Percentiles rank a stretch among this genome's conserved stretches.
phyloP scores from a whole-genome alignment of 192 early-diverging fungal genomes.

The Chytriomyces confervae region DNA sequence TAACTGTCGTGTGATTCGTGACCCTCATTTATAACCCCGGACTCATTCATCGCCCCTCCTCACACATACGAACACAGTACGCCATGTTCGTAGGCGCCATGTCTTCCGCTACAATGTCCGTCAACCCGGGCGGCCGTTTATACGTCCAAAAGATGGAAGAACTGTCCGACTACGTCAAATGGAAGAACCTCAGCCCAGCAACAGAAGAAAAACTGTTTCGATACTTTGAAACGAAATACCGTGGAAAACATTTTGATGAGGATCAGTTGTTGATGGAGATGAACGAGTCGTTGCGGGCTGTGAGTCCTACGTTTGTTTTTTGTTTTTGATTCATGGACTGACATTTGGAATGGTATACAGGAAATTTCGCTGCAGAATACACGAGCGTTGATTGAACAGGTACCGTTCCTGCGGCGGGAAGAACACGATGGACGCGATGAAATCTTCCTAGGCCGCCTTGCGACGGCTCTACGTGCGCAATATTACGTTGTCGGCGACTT shows the following conservation, averaged over 20 bases:
- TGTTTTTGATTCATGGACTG: too few species aligned
- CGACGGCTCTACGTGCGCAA: constrained; percentile 31
- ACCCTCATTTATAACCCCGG: too few species aligned
- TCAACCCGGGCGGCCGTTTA: constrained; percentile 44
- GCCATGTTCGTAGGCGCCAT: constrained; percentile 28
- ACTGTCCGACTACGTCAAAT: constrained; percentile 52
- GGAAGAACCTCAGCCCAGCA: constrained; percentile 39
- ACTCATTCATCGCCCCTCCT: too few species aligned
- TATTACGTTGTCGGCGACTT: constrained; percentile 35
- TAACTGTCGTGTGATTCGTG: not conserved
- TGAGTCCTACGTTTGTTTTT: not conserved
- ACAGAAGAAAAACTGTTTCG: constrained; percentile 30
- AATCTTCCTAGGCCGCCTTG: constrained; percentile 49
- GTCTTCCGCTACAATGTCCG: constrained; percentile 27
- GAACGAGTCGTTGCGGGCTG: not conserved
- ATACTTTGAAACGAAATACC: constrained; percentile 54
- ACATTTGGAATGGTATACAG: constrained; percentile 3
- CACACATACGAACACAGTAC: too few species aligned
- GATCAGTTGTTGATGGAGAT: not conserved
- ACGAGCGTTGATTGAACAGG: constrained; percentile 47
- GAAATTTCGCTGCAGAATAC: constrained; percentile 55
- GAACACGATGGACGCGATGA: constrained; percentile 51
- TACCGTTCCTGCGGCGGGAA: constrained; percentile 50
- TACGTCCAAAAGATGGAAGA: constrained; percentile 35
- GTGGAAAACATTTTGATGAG: constrained; percentile 50